Evolutionary conservation across 306 rosid genomes (phyloP).

Genomic region (Cucurbita argyrosperma): DNA sequence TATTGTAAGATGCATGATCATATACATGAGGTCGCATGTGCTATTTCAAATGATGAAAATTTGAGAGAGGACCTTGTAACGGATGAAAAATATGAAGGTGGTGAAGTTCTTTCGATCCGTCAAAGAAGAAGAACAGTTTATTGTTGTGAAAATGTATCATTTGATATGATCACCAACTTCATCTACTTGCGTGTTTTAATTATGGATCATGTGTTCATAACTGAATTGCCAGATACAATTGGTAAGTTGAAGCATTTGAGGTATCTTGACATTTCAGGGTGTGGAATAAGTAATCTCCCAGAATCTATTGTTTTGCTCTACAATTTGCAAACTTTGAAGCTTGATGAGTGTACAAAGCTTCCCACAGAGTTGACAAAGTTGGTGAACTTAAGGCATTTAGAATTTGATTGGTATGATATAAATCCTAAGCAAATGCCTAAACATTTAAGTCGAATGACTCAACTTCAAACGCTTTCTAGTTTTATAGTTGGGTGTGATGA

Average conservation of each 20-base stretch:
- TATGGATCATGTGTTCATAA: neutral
- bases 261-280: neutral
- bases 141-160: neutral
- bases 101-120: no score
- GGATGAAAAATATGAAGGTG: no score
- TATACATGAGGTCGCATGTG: conserved; percentile 5
- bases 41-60: neutral
- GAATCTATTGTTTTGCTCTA: neutral
- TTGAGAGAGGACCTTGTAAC: no score
- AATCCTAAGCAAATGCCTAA: neutral
- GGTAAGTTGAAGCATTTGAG: neutral
- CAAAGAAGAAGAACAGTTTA: no score
- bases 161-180: neutral
- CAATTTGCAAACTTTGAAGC: neutral
- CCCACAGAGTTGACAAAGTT: neutral
- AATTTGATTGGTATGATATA: no score
- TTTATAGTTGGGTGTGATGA: neutral
- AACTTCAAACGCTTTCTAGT: neutral
- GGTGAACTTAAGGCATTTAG: neutral
- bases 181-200: neutral
- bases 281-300: neutral
- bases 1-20: conserved; percentile 13
- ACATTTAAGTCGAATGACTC: neutral
- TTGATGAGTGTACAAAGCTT: neutral
- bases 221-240: neutral